Base-by-base conservation (phyloP, 805 yeast genomes). In the Metschnikowia baotianmanensis region DNA sequence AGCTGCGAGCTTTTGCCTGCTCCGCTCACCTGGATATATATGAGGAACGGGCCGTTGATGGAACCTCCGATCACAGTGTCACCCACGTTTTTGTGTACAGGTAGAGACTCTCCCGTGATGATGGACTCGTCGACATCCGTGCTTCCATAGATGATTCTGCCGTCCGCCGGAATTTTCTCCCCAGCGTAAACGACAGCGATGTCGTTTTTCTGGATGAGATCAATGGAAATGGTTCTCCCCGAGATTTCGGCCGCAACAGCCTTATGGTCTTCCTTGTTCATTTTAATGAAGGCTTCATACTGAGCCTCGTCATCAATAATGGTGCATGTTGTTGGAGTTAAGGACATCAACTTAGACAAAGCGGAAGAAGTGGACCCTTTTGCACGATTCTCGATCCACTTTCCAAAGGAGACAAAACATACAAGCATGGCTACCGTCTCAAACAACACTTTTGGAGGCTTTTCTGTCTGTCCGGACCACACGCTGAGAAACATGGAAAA, bases 311-410 rank as follows among this genome's bases (percentile, higher is more conserved):
- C 74, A 26, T 72, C 74, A 7, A 86, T 65, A 19, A 90, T 79
- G 0, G 74, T 64, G 50, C 97, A 90, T 2, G 74, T 70, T 1
- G 86, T 73, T 1, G 99, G 97, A 0, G 95, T 76, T 40, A 93
- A 66, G 2, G 90, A 81, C 32, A 95, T 72, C 31, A 93, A 71
- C 49, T 81, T 79, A 0, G 96, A 83, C 29, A 93, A 71, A 0
- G 98, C 95, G 3, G 86, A 77, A 0, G 97, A 86, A 0, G 98
- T 93, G 44, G 86, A 87, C 4, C 98, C 96, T 57, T 93, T 88
- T 2, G 99, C 98, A 48, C 76, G 80, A 61, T 86, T 86, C 57
- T 93, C 99, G 17, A 90, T 68, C 76, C 86, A 85, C 63, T 93
- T 91, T 2, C 99, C 99, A 32, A 89, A 66, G 7, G 93, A 76